Evolutionary conservation across 345 rosid species (phyloP).

Genomic region (Camelina neglecta): DNA sequence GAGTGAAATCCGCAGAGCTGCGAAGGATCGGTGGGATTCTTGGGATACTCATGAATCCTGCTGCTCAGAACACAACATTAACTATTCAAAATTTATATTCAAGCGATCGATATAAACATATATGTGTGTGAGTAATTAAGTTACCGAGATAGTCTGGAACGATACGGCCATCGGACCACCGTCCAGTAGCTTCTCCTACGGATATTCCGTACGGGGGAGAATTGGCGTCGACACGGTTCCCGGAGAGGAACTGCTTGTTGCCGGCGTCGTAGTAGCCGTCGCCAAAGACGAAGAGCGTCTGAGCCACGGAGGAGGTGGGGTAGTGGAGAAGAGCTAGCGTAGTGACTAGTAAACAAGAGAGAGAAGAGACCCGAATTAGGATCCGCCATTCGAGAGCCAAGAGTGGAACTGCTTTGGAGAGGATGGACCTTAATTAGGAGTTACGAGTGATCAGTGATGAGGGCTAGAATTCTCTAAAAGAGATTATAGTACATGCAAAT

Average conservation of each 20-base stretch:
- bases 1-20: slow-evolving; percentile 7
- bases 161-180: slow-evolving; percentile 39
- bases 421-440: not conserved
- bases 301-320: slow-evolving; percentile 6
- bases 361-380: not conserved
- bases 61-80: not conserved
- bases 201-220: slow-evolving; percentile 26
- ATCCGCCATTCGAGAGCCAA: slow-evolving; percentile 11
- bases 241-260: slow-evolving; percentile 26
- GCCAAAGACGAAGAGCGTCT: slow-evolving; percentile 34
- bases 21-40: slow-evolving; percentile 13
- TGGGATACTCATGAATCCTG: slow-evolving; percentile 27
- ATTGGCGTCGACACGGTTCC: not conserved
- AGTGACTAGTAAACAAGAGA: not conserved
- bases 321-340: slow-evolving; percentile 9
- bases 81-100: not conserved
- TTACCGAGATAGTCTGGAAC: slow-evolving; percentile 39
- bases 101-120: not conserved
- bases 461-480: not conserved
- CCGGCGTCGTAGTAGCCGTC: slow-evolving; percentile 33
- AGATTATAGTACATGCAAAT: not conserved
- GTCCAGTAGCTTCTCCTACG: slow-evolving; percentile 28
- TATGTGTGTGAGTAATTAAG: too few species aligned
- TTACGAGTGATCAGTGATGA: not conserved
- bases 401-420: not conserved